Evolutionary conservation across 164 flowering plant genomes (phyloP), one percentile per base, ranked within the genome.

Genomic region (Macadamia integrifolia): DNA sequence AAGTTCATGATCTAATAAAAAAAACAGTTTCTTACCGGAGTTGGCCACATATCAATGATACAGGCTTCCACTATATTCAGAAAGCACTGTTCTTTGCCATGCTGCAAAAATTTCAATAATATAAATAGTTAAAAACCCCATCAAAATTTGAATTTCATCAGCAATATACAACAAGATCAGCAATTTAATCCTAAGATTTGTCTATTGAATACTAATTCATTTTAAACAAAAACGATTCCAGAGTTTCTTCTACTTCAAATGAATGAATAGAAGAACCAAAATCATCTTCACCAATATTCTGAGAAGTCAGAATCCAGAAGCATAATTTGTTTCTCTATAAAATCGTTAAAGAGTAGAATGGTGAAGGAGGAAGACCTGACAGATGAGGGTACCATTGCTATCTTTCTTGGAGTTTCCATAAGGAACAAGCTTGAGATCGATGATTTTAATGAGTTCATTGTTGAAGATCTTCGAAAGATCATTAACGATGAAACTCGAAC

Each of bases 1-100:
- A 40, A 40, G 28, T 62, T 35, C 40, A 35, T 35, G 40, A 52
- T 2, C 57, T 10, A 4, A 52, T 52, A 10, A 17, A 0, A 52
- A 52, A 46, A 46, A 46, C 12, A 11, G 50, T 35, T 11, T 60
- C 81, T n/a, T 74, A 91, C 98, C 88, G 86, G 70, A 11, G 79
- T 77, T 66, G 96, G 97, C 93, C 89, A 94, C 42, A 49, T 74
- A 67, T 83, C 52, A 60, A 94, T 84, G 0, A 87, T 93, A 77
- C 99, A 94, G 28, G 97, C 94, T 82, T 94, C 97, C 57, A 92
- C 82, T 9, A 92, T 86, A 72, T 94, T 92, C 60, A 90, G 67
- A 1, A 88, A 66, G 76, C 97, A 94, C 76, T 94, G 97, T 30
- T 42, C 42, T 7, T 78, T 76, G 3, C 99, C 97, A 75, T 94